These are phyloP conservation scores for Monilinia aucupariae DNA, from an alignment of 2,329 filamentous ascomycete species.

Conservation along the genomic window DNA sequence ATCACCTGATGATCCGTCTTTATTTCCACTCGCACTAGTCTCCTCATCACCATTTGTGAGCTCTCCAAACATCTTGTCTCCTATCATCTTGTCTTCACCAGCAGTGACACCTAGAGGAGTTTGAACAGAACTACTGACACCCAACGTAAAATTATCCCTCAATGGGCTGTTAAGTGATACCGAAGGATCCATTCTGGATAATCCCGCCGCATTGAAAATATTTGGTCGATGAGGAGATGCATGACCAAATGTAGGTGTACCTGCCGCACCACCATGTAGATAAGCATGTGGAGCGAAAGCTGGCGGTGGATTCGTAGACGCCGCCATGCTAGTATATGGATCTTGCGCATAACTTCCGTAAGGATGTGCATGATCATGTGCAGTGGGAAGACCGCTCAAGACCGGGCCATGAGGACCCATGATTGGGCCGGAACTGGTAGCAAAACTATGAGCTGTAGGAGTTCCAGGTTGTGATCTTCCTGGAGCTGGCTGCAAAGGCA, in stretches of 20 bases:
- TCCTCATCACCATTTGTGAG: slow-evolving; percentile 32
- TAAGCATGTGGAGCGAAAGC: slow-evolving; percentile 34
- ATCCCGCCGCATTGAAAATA: slow-evolving; percentile 31
- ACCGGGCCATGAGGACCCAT: slow-evolving; percentile 28
- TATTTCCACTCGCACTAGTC: background rate
- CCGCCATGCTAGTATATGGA: slow-evolving; percentile 28
- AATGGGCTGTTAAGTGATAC: slow-evolving; percentile 29
- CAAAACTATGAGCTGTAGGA: slow-evolving; percentile 30
- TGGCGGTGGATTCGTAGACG: slow-evolving; percentile 25
- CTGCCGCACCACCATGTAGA: slow-evolving; percentile 26
- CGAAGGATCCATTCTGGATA: slow-evolving; percentile 29
- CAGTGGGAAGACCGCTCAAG: slow-evolving; percentile 28
- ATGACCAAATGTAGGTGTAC: slow-evolving; percentile 23
- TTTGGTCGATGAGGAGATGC: slow-evolving; percentile 23
- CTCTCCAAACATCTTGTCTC: slow-evolving; percentile 32
- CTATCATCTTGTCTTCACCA: slow-evolving; percentile 24
- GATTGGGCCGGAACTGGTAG: slow-evolving; percentile 19
- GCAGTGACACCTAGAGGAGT: background rate
- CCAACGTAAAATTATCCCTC: slow-evolving; percentile 26
- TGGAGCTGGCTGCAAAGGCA: slow-evolving; percentile 32
- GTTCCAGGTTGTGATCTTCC: slow-evolving; percentile 33
- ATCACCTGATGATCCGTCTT: background rate
- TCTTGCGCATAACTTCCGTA: slow-evolving; percentile 28
- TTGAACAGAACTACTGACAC: background rate
- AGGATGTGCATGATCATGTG: slow-evolving; percentile 31